Percentiles rank a stretch among this genome's conserved stretches.
Evolutionary conservation across 1,284 basidiomycete genomes (phyloP).

Genomic region (Mrakiaceae sp.): DNA sequence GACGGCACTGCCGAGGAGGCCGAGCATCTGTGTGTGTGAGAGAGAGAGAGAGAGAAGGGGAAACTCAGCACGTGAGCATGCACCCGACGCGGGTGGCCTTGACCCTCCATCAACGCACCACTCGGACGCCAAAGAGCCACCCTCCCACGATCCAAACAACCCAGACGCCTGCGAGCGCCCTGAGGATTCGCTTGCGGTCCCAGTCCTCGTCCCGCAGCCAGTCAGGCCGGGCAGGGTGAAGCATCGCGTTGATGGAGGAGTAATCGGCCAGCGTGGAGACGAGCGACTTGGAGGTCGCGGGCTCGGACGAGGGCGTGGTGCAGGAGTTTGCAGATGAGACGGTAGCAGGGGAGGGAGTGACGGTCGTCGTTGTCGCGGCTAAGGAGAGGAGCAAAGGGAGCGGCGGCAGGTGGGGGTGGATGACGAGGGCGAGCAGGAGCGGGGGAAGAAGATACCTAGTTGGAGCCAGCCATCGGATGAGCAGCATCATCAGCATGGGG

Average conservation of each 20-base stretch:
- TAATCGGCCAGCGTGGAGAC: slow-evolving; percentile 33
- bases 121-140: slow-evolving; percentile 24
- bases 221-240: slow-evolving; percentile 24
- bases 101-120: slow-evolving; percentile 2
- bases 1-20: slow-evolving; percentile 28
- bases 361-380: slow-evolving; percentile 31
- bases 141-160: slow-evolving; percentile 29
- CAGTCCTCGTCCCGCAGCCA: slow-evolving; percentile 11
- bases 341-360: slow-evolving; percentile 16
- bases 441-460: slow-evolving; percentile 34
- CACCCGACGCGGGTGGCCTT: neutral
- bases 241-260: slow-evolving; percentile 31
- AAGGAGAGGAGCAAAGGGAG: slow-evolving; percentile 27
- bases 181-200: slow-evolving; percentile 10
- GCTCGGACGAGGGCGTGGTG: slow-evolving; percentile 27
- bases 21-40: slow-evolving; percentile 22
- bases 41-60: neutral
- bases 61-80: slow-evolving; percentile 11
- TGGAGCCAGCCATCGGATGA: slow-evolving; percentile 11
- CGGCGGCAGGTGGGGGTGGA: slow-evolving; percentile 13
- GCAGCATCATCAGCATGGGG: neutral
- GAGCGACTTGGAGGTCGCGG: slow-evolving; percentile 52
- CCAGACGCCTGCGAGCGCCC: slow-evolving; percentile 33
- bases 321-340: slow-evolving; percentile 23
- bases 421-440: slow-evolving; percentile 21